A percentile compares a stretch with the other conserved stretches of the same genome.
phyloP scores from a whole-genome alignment of 345 rosid species.

The Eucalyptus marginata region DNA sequence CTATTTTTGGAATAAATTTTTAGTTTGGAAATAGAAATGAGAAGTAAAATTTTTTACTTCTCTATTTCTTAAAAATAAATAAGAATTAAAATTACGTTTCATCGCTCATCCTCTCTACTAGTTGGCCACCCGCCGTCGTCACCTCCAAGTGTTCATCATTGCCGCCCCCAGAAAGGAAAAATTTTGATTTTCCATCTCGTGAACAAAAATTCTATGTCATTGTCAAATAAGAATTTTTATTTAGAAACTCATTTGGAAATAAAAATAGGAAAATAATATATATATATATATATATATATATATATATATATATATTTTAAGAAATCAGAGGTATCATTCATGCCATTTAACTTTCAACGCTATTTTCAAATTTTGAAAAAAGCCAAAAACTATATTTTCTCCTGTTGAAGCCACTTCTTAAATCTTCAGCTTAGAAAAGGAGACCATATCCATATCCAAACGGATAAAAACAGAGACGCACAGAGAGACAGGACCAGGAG shows the following conservation, averaged over 20 bases:
- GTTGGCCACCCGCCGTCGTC: rapidly evolving
- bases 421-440: not conserved
- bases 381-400: not conserved
- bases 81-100: too few species aligned
- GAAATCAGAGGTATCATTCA: too few species aligned
- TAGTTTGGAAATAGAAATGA: rapidly evolving
- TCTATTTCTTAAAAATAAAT: too few species aligned
- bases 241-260: too few species aligned
- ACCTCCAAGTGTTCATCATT: rapidly evolving
- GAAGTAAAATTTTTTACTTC: too few species aligned
- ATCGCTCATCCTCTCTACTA: rapidly evolving
- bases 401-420: too few species aligned
- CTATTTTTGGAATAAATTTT: too few species aligned
- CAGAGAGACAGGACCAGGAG: not conserved
- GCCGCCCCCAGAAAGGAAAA: rapidly evolving
- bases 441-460: not conserved
- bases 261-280: too few species aligned
- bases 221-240: too few species aligned
- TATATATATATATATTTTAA: too few species aligned
- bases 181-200: rapidly evolving
- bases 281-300: too few species aligned
- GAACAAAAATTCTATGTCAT: rapidly evolving
- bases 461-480: not conserved
- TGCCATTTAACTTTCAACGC: too few species aligned
- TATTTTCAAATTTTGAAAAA: not conserved